A percentile compares a stretch with the other conserved stretches of the same genome.
Conservation (phyloP, 164 flowering plant genomes). For the Aristolochia californica region DNA sequence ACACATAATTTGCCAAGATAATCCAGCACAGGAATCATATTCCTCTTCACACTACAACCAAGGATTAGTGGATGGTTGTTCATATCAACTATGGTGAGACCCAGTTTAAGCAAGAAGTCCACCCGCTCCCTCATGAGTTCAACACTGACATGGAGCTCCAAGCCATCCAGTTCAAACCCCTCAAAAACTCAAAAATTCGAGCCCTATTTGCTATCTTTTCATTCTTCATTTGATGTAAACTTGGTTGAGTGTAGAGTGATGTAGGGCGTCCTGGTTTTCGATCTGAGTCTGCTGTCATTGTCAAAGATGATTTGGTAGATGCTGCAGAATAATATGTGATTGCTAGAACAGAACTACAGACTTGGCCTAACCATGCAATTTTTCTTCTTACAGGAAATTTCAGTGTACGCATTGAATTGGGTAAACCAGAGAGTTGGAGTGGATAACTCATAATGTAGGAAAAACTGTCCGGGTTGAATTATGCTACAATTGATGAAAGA, state of each 20-base stretch:
- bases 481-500: constrained; percentile 28
- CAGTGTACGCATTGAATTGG: constrained; percentile 10
- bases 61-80: constrained; percentile 89
- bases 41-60: constrained; percentile 95
- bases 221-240: constrained; percentile 71
- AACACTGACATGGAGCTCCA: constrained; percentile 83
- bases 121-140: constrained; percentile 92
- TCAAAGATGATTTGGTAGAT: constrained; percentile 19
- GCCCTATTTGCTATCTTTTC: constrained; percentile 62
- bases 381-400: constrained; percentile 19
- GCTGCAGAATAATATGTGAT: constrained; percentile 26
- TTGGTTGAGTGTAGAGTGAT: constrained; percentile 69
- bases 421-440: constrained; percentile 17
- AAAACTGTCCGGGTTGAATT: constrained; percentile 39
- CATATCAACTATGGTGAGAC: constrained; percentile 76
- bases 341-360: constrained; percentile 23
- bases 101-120: constrained; percentile 77
- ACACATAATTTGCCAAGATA: constrained; percentile 89
- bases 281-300: constrained; percentile 18
- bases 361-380: constrained; percentile 19
- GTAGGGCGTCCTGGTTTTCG: constrained; percentile 23
- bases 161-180: constrained; percentile 74
- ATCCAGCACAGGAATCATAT: constrained; percentile 96
- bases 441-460: constrained; percentile 42
- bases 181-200: constrained; percentile 65